Conservation (phyloP, 768 basidiomycete species). For the Collybia sordida region DNA sequence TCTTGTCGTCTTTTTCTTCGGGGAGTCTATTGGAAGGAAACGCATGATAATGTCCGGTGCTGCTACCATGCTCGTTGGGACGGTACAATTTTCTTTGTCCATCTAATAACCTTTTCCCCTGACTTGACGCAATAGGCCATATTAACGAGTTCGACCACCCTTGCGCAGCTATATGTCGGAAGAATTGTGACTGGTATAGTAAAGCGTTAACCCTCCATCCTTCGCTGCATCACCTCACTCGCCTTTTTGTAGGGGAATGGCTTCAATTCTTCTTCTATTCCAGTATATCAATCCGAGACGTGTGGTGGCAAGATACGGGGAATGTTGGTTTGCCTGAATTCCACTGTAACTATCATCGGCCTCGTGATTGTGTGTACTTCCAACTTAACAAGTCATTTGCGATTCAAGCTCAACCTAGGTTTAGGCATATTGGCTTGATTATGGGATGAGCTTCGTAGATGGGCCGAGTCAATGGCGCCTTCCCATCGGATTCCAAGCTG, state of each 20-base stretch:
- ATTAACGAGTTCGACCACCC: constrained; percentile 36
- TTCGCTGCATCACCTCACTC: background rate
- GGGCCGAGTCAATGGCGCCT: constrained; percentile 27
- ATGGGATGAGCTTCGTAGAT: constrained; percentile 35
- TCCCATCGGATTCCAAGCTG: constrained; percentile 34
- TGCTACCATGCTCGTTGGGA: constrained; percentile 35
- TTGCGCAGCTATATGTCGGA: constrained; percentile 36
- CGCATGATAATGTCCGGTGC: constrained; percentile 39
- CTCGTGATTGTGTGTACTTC: constrained; percentile 31
- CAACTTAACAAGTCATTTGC: too few species aligned
- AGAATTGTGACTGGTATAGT: constrained; percentile 37
- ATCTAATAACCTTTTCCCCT: background rate
- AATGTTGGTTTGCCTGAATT: constrained; percentile 33
- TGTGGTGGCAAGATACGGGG: constrained; percentile 34
- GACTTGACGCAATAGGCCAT: constrained; percentile 24
- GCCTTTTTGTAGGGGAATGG: constrained; percentile 30
- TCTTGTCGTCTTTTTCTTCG: constrained; percentile 35
- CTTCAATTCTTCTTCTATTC: constrained; percentile 40
- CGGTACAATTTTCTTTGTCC: constrained; percentile 18
- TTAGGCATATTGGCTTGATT: constrained; percentile 40
- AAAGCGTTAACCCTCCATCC: constrained; percentile 1
- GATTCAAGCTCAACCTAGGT: background rate
- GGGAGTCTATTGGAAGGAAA: constrained; percentile 36
- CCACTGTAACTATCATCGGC: constrained; percentile 37
- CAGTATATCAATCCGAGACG: constrained; percentile 40